A percentile compares a stretch with the other conserved stretches of the same genome.
Conservation (phyloP, 2,329 filamentous ascomycete genomes). For the Talaromyces sp. region DNA sequence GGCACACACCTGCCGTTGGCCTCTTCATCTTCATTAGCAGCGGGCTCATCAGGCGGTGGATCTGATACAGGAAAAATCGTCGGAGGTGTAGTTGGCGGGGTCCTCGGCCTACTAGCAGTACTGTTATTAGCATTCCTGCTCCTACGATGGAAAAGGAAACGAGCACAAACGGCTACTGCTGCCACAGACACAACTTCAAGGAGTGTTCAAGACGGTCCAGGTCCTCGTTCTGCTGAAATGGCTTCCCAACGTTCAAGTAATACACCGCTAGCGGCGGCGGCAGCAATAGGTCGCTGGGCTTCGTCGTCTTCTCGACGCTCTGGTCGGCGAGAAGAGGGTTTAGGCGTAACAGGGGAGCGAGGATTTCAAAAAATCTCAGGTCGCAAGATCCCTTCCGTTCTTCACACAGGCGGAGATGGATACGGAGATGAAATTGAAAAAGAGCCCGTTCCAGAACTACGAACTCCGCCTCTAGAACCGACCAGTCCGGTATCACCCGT, state of each 20-base stretch:
- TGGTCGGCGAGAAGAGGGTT: conserved; percentile 23
- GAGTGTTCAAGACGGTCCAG: conserved; percentile 21
- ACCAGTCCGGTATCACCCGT: conserved; percentile 16
- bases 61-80: conserved; percentile 50
- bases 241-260: conserved; percentile 35
- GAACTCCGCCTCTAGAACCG: conserved; percentile 9
- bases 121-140: conserved; percentile 38
- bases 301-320: conserved; percentile 27
- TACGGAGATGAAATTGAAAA: conserved; percentile 36
- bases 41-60: conserved; percentile 12
- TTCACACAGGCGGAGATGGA: conserved; percentile 44
- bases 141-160: conserved; percentile 17
- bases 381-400: conserved; percentile 44
- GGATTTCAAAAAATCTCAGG: conserved; percentile 48
- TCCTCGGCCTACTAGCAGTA: conserved; percentile 52
- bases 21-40: conserved; percentile 2
- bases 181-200: conserved; percentile 15
- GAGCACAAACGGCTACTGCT: conserved; percentile 1
- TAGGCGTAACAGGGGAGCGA: conserved; percentile 36
- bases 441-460: conserved; percentile 20
- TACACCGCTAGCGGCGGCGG: conserved; percentile 34
- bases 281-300: conserved; percentile 40
- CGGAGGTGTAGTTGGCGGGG: conserved; percentile 58
- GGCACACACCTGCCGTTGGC: background rate
- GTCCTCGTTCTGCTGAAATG: conserved; percentile 24